A percentile compares a stretch with the other conserved stretches of the same genome.
Evolutionary conservation across 768 basidiomycete species (phyloP).

Genomic region (Floccularia luteovirens): DNA sequence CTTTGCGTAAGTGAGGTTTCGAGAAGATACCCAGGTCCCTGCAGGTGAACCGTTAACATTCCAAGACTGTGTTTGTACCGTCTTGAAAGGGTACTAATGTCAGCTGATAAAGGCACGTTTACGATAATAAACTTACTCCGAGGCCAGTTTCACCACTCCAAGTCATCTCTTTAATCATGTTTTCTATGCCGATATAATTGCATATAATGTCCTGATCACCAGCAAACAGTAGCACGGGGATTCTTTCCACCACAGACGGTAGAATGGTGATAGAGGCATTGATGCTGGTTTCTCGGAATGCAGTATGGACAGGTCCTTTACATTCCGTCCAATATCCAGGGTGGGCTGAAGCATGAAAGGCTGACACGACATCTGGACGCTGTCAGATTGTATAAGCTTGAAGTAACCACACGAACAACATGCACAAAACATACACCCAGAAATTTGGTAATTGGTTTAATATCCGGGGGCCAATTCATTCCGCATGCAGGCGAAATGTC

Average conservation of each 20-base stretch:
- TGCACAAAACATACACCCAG: slow-evolving; percentile 57
- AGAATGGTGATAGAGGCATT: slow-evolving; percentile 71
- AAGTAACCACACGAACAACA: background rate
- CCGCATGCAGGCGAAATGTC: slow-evolving; percentile 86
- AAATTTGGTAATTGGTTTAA: slow-evolving; percentile 66
- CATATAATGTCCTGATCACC: slow-evolving; percentile 97
- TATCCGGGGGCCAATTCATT: slow-evolving; percentile 96
- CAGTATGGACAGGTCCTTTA: slow-evolving; percentile 49
- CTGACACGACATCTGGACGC: slow-evolving; percentile 73
- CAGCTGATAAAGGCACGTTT: background rate
- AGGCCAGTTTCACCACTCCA: slow-evolving; percentile 87
- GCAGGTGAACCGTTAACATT: slow-evolving; percentile 67
- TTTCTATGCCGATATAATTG: slow-evolving; percentile 89
- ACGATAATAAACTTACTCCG: slow-evolving; percentile 47
- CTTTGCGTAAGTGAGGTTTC: slow-evolving; percentile 92
- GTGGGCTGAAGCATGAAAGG: slow-evolving; percentile 77
- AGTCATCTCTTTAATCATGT: slow-evolving; percentile 70
- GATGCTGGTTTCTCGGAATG: slow-evolving; percentile 49
- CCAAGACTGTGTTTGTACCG: slow-evolving; percentile 67
- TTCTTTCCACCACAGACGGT: slow-evolving; percentile 68
- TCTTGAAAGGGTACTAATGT: slow-evolving; percentile 24
- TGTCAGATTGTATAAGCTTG: slow-evolving; percentile 21
- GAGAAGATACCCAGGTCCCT: slow-evolving; percentile 85
- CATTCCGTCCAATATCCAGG: slow-evolving; percentile 88
- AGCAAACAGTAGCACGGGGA: slow-evolving; percentile 86